Evolutionary conservation across 176 grass and related monocot genomes (phyloP), one percentile per base, ranked within the genome.

Genomic region (Avena atlantica): DNA sequence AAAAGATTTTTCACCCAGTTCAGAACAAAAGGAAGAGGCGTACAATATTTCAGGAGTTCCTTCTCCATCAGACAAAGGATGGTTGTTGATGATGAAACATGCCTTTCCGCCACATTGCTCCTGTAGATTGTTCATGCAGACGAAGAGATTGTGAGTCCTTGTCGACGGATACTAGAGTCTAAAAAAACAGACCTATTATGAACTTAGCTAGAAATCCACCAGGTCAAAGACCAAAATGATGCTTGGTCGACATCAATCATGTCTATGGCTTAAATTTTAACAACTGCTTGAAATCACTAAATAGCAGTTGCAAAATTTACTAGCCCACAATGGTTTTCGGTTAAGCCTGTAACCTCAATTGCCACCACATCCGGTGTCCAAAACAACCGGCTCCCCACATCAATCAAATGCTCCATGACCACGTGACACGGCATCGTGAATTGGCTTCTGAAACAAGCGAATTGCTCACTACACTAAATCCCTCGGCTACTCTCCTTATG

Each of bases 1-100:
- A 66, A 52, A 75, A 82, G 34, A 49, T 13, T 36, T 53, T 69
- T 42, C 21, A 82, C 37, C 59, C 5, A 68, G 16, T 19, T 59
- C 36, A 72, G 15, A 70, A 48, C 34, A 63, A 25, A 75, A 68
- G 42, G 23, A 6, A 60, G 37, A 53, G 74, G 44, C 90, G 31
- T 90, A 94, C 93, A 90, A 1, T 58, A 95, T 86, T 88, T 95
- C 86, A 0, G 88, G 83, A 72, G 83, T 86, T 14, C 90, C 93
- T 81, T 90, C 27, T 76, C 82, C 84, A 76, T 74, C 53, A 83
- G 79, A 86, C 17, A 53, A 66, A 0, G 90, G 90, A 76, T 95
- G 88, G 61, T 92, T 92, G 52, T 75, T 71, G 56, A 95, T 90
- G 66, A 88, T 16, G 51, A 95, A 95, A 71, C 93, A 95, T 66